Evolutionary conservation across 805 yeast genomes (phyloP), one percentile per base, ranked within the genome.

Genomic region (Wickerhamiella cacticola): DNA sequence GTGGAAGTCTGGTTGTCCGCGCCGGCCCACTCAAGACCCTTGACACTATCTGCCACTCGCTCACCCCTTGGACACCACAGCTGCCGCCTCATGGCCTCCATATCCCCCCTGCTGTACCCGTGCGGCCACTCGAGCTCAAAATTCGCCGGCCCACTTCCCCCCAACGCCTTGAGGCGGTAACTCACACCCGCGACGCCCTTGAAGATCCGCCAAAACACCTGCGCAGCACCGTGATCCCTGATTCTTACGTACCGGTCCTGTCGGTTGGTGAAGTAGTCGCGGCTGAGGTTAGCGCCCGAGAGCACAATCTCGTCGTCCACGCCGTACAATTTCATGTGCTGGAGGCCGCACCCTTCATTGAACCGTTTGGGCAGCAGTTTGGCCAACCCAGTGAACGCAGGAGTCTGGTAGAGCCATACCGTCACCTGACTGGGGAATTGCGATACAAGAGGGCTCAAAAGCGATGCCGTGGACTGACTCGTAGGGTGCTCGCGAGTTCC

Each of bases 311-410:
- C 95, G 57, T 86, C 78, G 62, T 92, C 98, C 58, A 88, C 79
- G 1, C 98, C 98, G 62, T 92, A 92, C 24, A 92, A 73, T 62
- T 92, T 92, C 97, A 92, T 92, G 61, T 92, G 98, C 63, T 92
- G 98, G 45, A 92, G 71, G 0, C 98, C 98, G 56, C 74, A 70
- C 3, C 94, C 88, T 66, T 92, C 98, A 63, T 88, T 87, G 53
- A 89, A 70, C 53, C 98, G 72, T 50, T 74, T 80, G 0, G 98
- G 98, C 2, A 86, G 71, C 19, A 82, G 41, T 7, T 65, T 55
- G 58, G 79, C 78, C 50, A 84, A 59, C 0, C 94, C 94, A 34
- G 73, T 67, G 55, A 84, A 71, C 53, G 80, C 80, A 0, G 98
- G 98, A 0, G 98, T 89, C 56, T 82, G 94, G 63, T 84, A 92